Base-by-base conservation (phyloP, 2,329 filamentous ascomycete genomes). In the Colletotrichum sublineola region DNA sequence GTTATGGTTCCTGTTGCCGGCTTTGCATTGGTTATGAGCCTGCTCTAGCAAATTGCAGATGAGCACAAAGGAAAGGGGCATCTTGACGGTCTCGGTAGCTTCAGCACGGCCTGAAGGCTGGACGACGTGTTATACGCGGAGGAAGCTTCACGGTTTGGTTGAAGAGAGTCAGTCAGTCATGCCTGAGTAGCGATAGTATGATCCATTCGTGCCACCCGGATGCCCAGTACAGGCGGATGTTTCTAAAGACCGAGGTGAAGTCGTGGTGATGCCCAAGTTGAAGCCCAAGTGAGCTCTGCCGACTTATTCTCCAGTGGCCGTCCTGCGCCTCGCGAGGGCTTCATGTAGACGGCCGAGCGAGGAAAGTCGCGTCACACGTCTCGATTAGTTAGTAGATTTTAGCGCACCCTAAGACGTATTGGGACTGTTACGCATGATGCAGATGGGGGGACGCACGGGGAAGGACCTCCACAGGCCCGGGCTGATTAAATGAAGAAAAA, bases 31-130 rank as follows among this genome's bases (percentile, higher is more conserved):
- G 56, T 81, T 80, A 71, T 95, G 90, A 20, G 95, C 85, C 33
- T 86, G 82, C 73, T 95, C 90, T 55, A 97, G 86, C 5, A 97
- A 85, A 73, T 93, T 89, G 83, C 93, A 96, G 57, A 97, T 83
- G 73, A 88, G 85, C n/a, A 86, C 83, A 80, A 96, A 97, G 1
- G 85, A 85, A 75, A 94, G 86, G 29, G 90, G 86, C 91, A 93
- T 93, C 33, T 57, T 71, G 50, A 62, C 36, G 42, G 18, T 20
- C 6, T 55, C 20, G 31, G 18, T 48, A 48, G 46, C 18, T 52
- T 42, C 29, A 61, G 18, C 71, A 73, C 73, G 38, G 48, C 63
- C 38, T 42, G 12, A 38, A 53, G 31, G 18, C 42, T n/a, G 33
- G 9, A 40, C 3, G 36, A 20, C 29, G 5, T 18, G 36, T 24